Conservation (phyloP, 345 rosid genomes). For the Mercurialis annua region DNA sequence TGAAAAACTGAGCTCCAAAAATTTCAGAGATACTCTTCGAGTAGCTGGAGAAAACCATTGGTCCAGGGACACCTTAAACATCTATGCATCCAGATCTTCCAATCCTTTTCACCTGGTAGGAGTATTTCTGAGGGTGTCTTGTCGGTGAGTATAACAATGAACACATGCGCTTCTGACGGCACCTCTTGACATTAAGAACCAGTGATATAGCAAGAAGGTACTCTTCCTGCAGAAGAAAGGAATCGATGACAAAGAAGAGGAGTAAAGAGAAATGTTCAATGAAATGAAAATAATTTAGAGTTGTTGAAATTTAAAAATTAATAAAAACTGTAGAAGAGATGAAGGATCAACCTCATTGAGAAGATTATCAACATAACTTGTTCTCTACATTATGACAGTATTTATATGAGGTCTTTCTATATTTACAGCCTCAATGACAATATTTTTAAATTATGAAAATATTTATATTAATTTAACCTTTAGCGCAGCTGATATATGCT, state of each 20-base stretch:
- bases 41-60: slow-evolving; percentile 90
- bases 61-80: slow-evolving; percentile 80
- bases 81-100: slow-evolving; percentile 99
- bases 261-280: not conserved
- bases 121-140: slow-evolving; percentile 79
- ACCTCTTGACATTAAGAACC: slow-evolving; percentile 86
- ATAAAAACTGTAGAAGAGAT: no score
- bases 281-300: slow-evolving; percentile 1
- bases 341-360: no score
- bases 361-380: not conserved
- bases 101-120: slow-evolving; percentile 85
- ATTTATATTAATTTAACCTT: no score
- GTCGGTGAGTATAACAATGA: slow-evolving; percentile 95
- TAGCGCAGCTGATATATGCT: not conserved
- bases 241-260: slow-evolving; percentile 19
- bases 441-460: no score
- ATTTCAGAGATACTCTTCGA: no score
- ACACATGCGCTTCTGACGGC: slow-evolving; percentile 84
- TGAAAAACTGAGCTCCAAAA: slow-evolving; percentile 96
- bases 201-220: slow-evolving; percentile 92
- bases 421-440: no score
- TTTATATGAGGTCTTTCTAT: not conserved
- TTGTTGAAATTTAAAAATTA: no score
- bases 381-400: not conserved
- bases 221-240: slow-evolving; percentile 63